Percentiles rank a stretch among this genome's conserved stretches.
Conservation (phyloP, 306 rosid species). For the Sophora flavescens region DNA sequence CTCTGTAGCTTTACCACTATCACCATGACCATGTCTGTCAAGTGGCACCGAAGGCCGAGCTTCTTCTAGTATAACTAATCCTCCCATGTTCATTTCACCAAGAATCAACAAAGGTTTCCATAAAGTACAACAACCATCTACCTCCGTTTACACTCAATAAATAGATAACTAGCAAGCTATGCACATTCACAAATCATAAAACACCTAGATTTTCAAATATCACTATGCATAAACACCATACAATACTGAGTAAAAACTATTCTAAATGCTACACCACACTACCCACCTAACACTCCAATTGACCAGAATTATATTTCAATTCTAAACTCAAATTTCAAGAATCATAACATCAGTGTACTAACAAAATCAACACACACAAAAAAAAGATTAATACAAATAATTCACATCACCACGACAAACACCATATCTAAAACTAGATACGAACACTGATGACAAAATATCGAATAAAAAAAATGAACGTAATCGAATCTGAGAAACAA, state of each 20-base stretch:
- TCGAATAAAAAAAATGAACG: neutral
- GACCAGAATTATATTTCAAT: slow-evolving; percentile 8
- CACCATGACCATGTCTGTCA: slow-evolving; percentile 2
- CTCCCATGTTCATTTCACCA: neutral
- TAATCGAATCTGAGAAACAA: neutral
- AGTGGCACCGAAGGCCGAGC: slow-evolving; percentile 27
- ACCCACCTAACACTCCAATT: slow-evolving; percentile 1
- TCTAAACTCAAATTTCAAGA: neutral
- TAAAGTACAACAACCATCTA: neutral
- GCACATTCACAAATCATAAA: slow-evolving; percentile 4
- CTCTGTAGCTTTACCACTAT: slow-evolving; percentile 16
- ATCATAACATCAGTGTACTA: neutral
- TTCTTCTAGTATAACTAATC: slow-evolving; percentile 5
- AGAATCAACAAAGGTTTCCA: neutral
- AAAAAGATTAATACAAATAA: neutral
- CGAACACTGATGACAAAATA: neutral
- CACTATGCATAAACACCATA: slow-evolving; percentile 4
- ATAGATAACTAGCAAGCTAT: neutral
- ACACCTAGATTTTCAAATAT: slow-evolving; percentile 15
- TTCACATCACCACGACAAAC: neutral
- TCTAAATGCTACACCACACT: slow-evolving; percentile 21
- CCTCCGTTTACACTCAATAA: neutral
- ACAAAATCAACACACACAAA: neutral
- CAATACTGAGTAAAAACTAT: neutral
- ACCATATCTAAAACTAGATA: neutral